These are phyloP conservation scores for Spirogloea muscicola DNA, from an alignment of 139 green algal genomes.

Conservation along the genomic window DNA sequence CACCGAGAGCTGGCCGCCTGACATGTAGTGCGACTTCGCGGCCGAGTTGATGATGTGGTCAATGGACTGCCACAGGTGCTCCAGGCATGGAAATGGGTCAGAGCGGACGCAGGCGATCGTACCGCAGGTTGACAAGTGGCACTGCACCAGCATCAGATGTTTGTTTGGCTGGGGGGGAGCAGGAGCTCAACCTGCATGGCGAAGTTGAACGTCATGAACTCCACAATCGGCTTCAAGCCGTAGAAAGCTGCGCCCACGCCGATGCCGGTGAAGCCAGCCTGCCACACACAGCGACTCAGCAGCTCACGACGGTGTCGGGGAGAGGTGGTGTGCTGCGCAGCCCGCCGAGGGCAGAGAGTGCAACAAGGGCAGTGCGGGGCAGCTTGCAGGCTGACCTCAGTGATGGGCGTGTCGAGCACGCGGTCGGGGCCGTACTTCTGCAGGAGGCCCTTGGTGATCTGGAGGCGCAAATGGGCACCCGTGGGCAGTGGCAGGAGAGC, in stretches of 20 bases:
- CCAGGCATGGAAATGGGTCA: neutral
- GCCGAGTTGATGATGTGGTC: slow-evolving; percentile 99
- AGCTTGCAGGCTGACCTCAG: slow-evolving; percentile 63
- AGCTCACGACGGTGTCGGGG: neutral
- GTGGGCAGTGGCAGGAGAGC: no score
- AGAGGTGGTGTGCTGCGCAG: neutral
- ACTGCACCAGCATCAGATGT: neutral
- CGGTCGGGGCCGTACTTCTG: slow-evolving; percentile 92
- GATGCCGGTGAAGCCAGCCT: slow-evolving; percentile 93
- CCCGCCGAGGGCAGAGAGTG: neutral
- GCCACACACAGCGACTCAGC: neutral
- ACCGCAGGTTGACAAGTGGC: neutral
- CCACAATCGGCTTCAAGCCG: slow-evolving; percentile 84
- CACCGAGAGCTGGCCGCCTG: slow-evolving; percentile 80
- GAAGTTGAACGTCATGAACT: slow-evolving; percentile 99
- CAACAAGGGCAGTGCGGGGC: neutral
- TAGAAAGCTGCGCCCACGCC: slow-evolving; percentile 87
- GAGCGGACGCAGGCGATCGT: neutral
- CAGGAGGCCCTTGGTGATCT: slow-evolving; percentile 90
- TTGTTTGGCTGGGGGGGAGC: no score
- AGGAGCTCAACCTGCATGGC: slow-evolving; percentile 75
- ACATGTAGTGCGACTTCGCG: slow-evolving; percentile 99
- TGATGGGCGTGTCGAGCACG: slow-evolving; percentile 97
- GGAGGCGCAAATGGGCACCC: no score
- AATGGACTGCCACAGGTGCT: slow-evolving; percentile 63